Conservation (phyloP, 495 filamentous ascomycete species). For the Aspergillus avenaceus region DNA sequence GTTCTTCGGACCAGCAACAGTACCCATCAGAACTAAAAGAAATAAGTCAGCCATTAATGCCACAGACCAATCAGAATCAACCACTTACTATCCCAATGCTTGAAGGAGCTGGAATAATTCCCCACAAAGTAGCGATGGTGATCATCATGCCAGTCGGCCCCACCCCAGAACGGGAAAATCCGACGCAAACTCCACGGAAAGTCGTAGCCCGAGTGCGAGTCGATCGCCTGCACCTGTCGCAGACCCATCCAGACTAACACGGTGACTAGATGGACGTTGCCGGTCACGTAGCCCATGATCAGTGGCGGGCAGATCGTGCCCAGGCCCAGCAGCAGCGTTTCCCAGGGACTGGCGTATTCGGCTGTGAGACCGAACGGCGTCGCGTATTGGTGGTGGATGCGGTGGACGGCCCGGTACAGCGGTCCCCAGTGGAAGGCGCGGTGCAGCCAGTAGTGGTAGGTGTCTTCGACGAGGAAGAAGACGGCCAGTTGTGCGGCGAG, state of each 20-base stretch:
- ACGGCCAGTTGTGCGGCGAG: constrained; percentile 87
- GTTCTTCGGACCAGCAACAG: constrained; percentile 15
- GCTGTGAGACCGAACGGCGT: constrained; percentile 94
- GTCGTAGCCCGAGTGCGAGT: constrained; percentile 94
- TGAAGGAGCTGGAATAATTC: constrained; percentile 95
- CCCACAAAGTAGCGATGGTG: constrained; percentile 97
- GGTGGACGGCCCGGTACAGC: constrained; percentile 94
- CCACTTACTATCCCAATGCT: constrained; percentile 78
- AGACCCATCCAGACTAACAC: constrained; percentile 95
- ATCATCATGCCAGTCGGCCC: constrained; percentile 90
- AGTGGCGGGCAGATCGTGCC: constrained; percentile 84
- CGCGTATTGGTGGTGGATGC: constrained; percentile 97
- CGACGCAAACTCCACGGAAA: constrained; percentile 95
- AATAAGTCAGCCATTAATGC: not conserved
- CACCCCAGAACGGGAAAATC: constrained; percentile 98
- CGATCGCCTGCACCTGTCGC: constrained; percentile 94
- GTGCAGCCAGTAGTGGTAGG: constrained; percentile 98
- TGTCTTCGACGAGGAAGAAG: constrained; percentile 94
- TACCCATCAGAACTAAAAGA: constrained; percentile 19
- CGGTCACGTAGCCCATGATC: constrained; percentile 74
- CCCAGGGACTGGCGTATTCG: constrained; percentile 95
- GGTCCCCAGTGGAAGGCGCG: constrained; percentile 92
- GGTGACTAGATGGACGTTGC: constrained; percentile 86
- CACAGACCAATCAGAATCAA: not conserved
- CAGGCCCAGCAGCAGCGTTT: constrained; percentile 88